These are phyloP conservation scores for Dalbergia oliveri DNA, from an alignment of 306 rosid genomes.

Conservation along the genomic window DNA sequence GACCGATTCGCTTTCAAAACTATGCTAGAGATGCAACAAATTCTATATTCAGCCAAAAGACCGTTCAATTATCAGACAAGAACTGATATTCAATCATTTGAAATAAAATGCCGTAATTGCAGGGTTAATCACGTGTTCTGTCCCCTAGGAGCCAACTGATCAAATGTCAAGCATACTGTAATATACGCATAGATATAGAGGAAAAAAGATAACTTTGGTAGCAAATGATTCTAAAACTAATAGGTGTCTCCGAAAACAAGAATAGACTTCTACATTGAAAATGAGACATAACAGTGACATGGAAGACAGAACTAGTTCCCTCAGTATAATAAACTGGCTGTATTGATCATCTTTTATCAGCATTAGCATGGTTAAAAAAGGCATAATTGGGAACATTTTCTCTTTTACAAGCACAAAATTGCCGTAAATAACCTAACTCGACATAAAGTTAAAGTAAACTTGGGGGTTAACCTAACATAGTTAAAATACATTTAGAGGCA, in stretches of 20 bases:
- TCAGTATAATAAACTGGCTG: slow-evolving; percentile 42
- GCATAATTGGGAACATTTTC: slow-evolving; percentile 42
- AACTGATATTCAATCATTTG: background rate
- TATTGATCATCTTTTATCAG: slow-evolving; percentile 59
- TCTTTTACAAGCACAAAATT: background rate
- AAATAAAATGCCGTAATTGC: background rate
- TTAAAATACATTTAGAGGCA: background rate
- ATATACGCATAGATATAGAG: background rate
- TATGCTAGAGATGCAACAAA: background rate
- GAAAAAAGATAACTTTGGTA: background rate
- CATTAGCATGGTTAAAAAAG: slow-evolving; percentile 66
- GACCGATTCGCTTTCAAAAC: too few relatives aligned
- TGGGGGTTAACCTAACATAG: background rate
- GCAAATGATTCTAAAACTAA: background rate
- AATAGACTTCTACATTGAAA: background rate
- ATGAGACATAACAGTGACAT: background rate
- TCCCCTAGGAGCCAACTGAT: slow-evolving; percentile 82
- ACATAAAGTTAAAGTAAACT: background rate
- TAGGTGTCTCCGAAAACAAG: background rate
- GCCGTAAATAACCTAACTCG: background rate
- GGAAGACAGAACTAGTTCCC: slow-evolving; percentile 50
- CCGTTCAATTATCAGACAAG: too few relatives aligned
- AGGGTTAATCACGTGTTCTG: slow-evolving; percentile 61
- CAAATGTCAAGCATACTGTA: slow-evolving; percentile 83
- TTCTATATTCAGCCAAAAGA: background rate